phyloP scores from a whole-genome alignment of 2,329 filamentous ascomycete genomes.

The Cladophialophora yegresii region DNA sequence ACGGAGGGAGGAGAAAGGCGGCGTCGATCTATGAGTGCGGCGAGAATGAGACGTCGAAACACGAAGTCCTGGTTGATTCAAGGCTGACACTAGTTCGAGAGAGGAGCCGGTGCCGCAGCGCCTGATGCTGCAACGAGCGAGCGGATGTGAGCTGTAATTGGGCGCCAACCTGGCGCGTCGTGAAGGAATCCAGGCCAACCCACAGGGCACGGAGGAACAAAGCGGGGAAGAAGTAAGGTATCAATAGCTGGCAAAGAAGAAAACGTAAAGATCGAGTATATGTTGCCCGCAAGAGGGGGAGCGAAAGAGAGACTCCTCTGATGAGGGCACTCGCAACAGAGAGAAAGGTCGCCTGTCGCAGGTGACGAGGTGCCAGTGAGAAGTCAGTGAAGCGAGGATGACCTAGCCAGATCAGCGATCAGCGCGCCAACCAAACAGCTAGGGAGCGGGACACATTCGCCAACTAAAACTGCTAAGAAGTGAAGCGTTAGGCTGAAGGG shows the following conservation, averaged over 20 bases:
- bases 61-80: slow-evolving; percentile 8
- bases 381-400: slow-evolving; percentile 12
- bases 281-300: slow-evolving; percentile 1
- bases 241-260: slow-evolving; percentile 2
- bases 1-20: slow-evolving; percentile 6
- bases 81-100: slow-evolving; percentile 19
- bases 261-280: background rate
- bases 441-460: slow-evolving; percentile 12
- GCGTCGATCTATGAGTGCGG: slow-evolving; percentile 6
- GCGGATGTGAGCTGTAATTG: slow-evolving; percentile 15
- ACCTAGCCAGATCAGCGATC: slow-evolving; percentile 4
- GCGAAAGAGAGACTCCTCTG: background rate
- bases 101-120: slow-evolving; percentile 12
- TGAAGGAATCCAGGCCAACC: slow-evolving; percentile 16
- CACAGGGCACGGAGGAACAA: background rate
- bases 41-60: slow-evolving; percentile 8
- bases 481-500: slow-evolving; percentile 15
- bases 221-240: background rate
- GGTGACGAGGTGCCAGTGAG: slow-evolving; percentile 13
- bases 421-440: slow-evolving; percentile 5
- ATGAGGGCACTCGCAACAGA: background rate
- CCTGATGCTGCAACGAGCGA: slow-evolving; percentile 13
- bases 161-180: slow-evolving; percentile 23
- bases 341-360: slow-evolving; percentile 18
- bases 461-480: slow-evolving; percentile 4